Evolutionary conservation across 768 basidiomycete genomes (phyloP).

Genomic region (Psilocybe sp.): DNA sequence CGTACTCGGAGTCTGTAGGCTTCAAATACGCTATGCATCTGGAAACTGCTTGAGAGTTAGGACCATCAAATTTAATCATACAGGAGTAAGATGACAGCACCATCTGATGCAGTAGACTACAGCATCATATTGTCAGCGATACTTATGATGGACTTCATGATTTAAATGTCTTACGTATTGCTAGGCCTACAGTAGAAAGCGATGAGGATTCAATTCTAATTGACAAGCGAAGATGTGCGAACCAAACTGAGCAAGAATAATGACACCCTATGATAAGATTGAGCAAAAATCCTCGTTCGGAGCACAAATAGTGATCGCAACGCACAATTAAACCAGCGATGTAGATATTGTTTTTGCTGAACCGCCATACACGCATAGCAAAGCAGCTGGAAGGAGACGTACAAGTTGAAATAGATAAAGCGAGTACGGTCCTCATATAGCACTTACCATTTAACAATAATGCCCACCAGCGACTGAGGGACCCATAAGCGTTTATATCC

Average conservation of each 20-base stretch:
- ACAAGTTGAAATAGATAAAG: not conserved
- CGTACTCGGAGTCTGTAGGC: slow-evolving; percentile 38
- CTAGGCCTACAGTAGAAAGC: slow-evolving; percentile 23
- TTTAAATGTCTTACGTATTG: slow-evolving; percentile 27
- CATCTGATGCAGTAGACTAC: slow-evolving; percentile 41
- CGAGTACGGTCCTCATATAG: not conserved
- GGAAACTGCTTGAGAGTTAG: slow-evolving; percentile 27
- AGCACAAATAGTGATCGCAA: not conserved
- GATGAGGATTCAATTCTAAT: not conserved
- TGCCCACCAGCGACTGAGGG: slow-evolving; percentile 32
- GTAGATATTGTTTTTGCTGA: slow-evolving; percentile 49
- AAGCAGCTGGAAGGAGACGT: slow-evolving; percentile 38
- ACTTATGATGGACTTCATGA: too few species aligned
- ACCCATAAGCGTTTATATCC: too few species aligned
- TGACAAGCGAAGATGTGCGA: slow-evolving; percentile 6
- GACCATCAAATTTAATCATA: not conserved
- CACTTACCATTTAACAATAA: slow-evolving; percentile 54
- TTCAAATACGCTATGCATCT: slow-evolving; percentile 27
- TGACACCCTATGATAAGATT: slow-evolving; percentile 27
- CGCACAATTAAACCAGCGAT: slow-evolving; percentile 47
- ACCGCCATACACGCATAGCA: slow-evolving; percentile 61
- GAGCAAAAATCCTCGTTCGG: not conserved
- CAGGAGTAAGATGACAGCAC: not conserved
- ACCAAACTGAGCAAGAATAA: slow-evolving; percentile 45
- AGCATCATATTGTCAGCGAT: too few species aligned